phyloP scores from a whole-genome alignment of 257 asterid genomes.

The Echites panduratus region DNA sequence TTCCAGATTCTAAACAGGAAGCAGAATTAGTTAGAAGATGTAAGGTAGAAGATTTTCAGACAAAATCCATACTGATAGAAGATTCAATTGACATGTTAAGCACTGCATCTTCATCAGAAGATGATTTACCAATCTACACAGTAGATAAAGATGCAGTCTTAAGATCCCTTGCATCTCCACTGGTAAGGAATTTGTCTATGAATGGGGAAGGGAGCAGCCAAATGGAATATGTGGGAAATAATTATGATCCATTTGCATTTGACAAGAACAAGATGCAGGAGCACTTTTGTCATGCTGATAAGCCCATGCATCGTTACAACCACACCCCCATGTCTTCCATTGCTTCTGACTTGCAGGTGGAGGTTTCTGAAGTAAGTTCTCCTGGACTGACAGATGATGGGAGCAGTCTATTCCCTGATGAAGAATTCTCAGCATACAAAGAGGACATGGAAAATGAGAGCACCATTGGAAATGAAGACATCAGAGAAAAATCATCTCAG shows the following conservation, averaged over 20 bases:
- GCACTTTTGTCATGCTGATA: constrained; percentile 25
- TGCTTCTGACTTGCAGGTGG: constrained; percentile 91
- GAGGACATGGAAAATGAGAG: constrained; percentile 29
- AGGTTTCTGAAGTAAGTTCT: constrained; percentile 70
- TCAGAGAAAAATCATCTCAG: constrained; percentile 28
- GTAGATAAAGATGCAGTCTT: constrained; percentile 67
- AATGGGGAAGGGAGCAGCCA: constrained; percentile 24
- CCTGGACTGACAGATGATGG: constrained; percentile 53
- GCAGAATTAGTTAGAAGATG: background rate
- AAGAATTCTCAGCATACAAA: constrained; percentile 29
- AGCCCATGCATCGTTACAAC: background rate
- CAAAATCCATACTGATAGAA: constrained; percentile 23
- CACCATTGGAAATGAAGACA: constrained; percentile 24
- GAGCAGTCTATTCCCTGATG: constrained; percentile 37
- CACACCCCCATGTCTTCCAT: constrained; percentile 55
- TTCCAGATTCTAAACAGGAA: constrained; percentile 25
- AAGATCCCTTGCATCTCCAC: constrained; percentile 55
- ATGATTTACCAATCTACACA: constrained; percentile 37
- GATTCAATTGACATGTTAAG: constrained; percentile 19
- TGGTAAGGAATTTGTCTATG: constrained; percentile 27
- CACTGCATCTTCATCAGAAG: constrained; percentile 53
- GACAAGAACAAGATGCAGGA: constrained; percentile 34
- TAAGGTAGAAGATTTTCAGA: constrained; percentile 24
- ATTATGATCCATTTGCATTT: constrained; percentile 19
- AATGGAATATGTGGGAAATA: constrained; percentile 11